Percentiles rank a stretch among this genome's conserved stretches.
Evolutionary conservation across 169 alveolate species (phyloP).

Genomic region (Plasmodium relictum): DNA sequence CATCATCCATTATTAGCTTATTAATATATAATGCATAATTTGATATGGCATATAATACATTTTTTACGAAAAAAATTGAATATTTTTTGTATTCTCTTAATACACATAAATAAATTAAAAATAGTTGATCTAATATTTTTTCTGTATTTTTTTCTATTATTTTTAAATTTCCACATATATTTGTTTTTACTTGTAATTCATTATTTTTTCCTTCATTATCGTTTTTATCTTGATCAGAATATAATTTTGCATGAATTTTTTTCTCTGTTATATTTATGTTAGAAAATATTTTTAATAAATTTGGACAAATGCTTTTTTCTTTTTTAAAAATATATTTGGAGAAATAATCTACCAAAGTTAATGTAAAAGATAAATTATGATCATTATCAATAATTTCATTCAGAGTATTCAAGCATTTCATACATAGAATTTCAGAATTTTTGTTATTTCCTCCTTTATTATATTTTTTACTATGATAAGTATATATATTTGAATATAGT

Average conservation of each 20-base stretch:
- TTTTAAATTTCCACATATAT: slow-evolving; percentile 59
- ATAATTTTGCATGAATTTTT: slow-evolving; percentile 57
- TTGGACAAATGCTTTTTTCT: slow-evolving; percentile 17
- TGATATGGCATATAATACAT: slow-evolving; percentile 36
- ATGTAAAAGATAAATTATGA: slow-evolving; percentile 32
- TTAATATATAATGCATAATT: slow-evolving; percentile 53
- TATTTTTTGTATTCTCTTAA: slow-evolving; percentile 42
- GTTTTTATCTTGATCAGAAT: slow-evolving; percentile 1
- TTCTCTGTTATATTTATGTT: slow-evolving; percentile 49
- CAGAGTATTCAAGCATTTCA: slow-evolving; percentile 42
- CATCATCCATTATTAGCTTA: slow-evolving; percentile 73
- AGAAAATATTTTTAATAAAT: slow-evolving; percentile 45
- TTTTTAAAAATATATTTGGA: slow-evolving; percentile 37
- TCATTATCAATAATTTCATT: slow-evolving; percentile 67
- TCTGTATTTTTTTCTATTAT: slow-evolving; percentile 60
- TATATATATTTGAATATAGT: slow-evolving; percentile 25
- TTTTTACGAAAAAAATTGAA: slow-evolving; percentile 30
- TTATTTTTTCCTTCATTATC: not conserved
- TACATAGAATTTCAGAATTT: slow-evolving; percentile 15
- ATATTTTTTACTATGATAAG: slow-evolving; percentile 17
- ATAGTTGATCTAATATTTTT: slow-evolving; percentile 54
- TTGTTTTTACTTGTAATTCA: slow-evolving; percentile 40
- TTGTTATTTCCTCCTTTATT: not conserved
- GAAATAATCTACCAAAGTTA: slow-evolving; percentile 35
- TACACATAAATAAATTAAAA: slow-evolving; percentile 58